phyloP scores from a whole-genome alignment of 495 filamentous ascomycete species.

The Annulohypoxylon nitens region DNA sequence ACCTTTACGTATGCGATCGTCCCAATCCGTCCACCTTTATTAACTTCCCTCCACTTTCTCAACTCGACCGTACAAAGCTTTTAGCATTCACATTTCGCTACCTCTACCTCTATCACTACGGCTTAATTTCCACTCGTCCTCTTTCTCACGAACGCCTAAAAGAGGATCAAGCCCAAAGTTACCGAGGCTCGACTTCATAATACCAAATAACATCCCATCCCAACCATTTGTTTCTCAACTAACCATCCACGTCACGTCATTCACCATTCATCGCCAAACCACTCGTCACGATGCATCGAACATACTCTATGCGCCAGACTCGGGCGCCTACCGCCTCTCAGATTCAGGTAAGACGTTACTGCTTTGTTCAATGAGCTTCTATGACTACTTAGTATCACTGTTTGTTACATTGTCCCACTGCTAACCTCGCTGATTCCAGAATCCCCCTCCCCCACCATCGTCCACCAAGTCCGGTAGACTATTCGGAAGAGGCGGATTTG shows the following conservation, averaged over 20 bases:
- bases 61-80: background rate
- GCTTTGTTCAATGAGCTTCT: slow-evolving; percentile 20
- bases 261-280: slow-evolving; percentile 19
- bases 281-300: slow-evolving; percentile 83
- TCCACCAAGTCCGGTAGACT: slow-evolving; percentile 89
- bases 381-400: background rate
- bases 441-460: slow-evolving; percentile 91
- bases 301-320: slow-evolving; percentile 98
- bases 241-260: slow-evolving; percentile 13
- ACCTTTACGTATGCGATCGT: slow-evolving; percentile 43
- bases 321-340: slow-evolving; percentile 83
- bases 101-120: slow-evolving; percentile 6
- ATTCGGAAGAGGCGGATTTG: slow-evolving; percentile 86
- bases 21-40: slow-evolving; percentile 41
- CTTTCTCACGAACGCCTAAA: slow-evolving; percentile 8
- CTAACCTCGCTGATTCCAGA: slow-evolving; percentile 67
- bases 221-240: slow-evolving; percentile 5
- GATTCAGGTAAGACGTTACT: slow-evolving; percentile 56
- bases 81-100: background rate
- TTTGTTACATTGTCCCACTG: slow-evolving; percentile 3
- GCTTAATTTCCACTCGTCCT: slow-evolving; percentile 12
- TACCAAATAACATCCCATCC: slow-evolving; percentile 3
- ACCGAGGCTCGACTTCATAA: background rate
- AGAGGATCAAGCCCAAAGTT: slow-evolving; percentile 5
- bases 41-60: slow-evolving; percentile 32